Evolutionary conservation across 2,329 filamentous ascomycete species (phyloP).

Genomic region (Lachnellula hyalina): DNA sequence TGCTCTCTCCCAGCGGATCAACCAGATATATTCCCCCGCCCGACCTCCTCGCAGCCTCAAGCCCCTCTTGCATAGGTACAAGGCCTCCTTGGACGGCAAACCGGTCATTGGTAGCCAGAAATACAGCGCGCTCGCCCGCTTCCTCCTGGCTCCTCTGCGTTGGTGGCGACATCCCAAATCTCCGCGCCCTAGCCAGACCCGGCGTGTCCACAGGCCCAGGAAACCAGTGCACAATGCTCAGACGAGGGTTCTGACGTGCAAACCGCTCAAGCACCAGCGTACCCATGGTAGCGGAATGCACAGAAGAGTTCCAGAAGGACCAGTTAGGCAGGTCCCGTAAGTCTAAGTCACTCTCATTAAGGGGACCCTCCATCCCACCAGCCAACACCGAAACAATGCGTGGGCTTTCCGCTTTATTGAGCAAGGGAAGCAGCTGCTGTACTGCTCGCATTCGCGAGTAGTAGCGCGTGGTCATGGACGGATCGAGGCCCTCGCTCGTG

Average conservation of each 20-base stretch:
- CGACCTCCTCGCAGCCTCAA: conserved; percentile 26
- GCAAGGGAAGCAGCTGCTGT: conserved; percentile 48
- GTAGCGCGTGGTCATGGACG: conserved; percentile 43
- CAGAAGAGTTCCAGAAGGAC: conserved; percentile 34
- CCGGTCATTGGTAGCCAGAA: conserved; percentile 31
- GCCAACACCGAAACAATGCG: conserved; percentile 48
- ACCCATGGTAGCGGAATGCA: conserved; percentile 42
- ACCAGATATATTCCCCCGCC: conserved; percentile 34
- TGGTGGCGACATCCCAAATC: background rate
- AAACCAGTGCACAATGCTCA: conserved; percentile 34
- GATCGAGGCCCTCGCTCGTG: conserved; percentile 49
- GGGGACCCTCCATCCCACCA: conserved; percentile 41
- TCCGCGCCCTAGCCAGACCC: conserved; percentile 10
- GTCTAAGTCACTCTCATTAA: conserved; percentile 40
- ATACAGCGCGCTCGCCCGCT: conserved; percentile 32
- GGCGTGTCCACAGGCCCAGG: conserved; percentile 32
- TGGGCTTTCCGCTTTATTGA: conserved; percentile 39
- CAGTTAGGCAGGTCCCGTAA: conserved; percentile 26
- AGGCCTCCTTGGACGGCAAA: conserved; percentile 16
- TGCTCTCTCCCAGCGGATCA: conserved; percentile 27
- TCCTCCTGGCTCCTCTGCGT: conserved; percentile 18
- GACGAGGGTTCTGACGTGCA: conserved; percentile 36
- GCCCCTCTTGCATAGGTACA: conserved; percentile 13
- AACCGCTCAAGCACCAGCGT: conserved; percentile 43
- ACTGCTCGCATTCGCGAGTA: conserved; percentile 52